Percentiles rank a stretch among this genome's conserved stretches.
These are phyloP conservation scores for Porodaedalea pini DNA, from an alignment of 1,284 basidiomycete species.

Conservation along the genomic window DNA sequence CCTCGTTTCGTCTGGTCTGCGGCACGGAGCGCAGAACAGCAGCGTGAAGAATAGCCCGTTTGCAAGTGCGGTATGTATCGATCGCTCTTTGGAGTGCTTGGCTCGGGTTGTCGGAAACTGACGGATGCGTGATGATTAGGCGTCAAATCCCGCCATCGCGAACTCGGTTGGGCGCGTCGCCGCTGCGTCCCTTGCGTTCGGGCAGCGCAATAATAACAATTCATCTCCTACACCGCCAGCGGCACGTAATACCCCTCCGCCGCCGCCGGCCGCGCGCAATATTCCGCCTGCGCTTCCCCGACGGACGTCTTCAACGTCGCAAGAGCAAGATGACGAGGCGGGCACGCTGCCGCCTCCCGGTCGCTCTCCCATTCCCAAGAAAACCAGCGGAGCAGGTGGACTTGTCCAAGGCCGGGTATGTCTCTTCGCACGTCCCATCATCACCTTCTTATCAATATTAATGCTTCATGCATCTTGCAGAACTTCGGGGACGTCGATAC, in stretches of 20 bases:
- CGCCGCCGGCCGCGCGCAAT: slow-evolving; percentile 32
- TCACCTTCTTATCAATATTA: not conserved
- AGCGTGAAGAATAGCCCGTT: slow-evolving; percentile 18
- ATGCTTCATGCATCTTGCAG: slow-evolving; percentile 32
- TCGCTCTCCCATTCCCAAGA: slow-evolving; percentile 30
- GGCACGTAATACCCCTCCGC: slow-evolving; percentile 36
- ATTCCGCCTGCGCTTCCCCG: slow-evolving; percentile 34
- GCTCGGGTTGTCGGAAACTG: too few species aligned
- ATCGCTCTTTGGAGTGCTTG: too few species aligned
- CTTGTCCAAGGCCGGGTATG: slow-evolving; percentile 6
- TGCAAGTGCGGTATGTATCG: slow-evolving; percentile 15
- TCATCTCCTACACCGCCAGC: slow-evolving; percentile 36
- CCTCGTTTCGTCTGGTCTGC: slow-evolving; percentile 42
- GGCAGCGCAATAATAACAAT: slow-evolving; percentile 17
- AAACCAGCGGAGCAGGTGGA: not conserved
- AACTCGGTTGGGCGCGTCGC: slow-evolving; percentile 47
- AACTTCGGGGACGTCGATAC: slow-evolving; percentile 59
- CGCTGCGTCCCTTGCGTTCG: slow-evolving; percentile 45
- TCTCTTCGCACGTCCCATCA: not conserved
- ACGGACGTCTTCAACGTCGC: slow-evolving; percentile 36
- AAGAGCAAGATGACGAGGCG: slow-evolving; percentile 2
- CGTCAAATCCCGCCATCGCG: slow-evolving; percentile 35
- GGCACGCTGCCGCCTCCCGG: slow-evolving; percentile 11
- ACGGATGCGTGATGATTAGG: slow-evolving; percentile 26
- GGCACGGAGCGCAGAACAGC: slow-evolving; percentile 24